Conservation (phyloP, 2,329 filamentous ascomycete genomes). For the Colletotrichum falcatum region DNA sequence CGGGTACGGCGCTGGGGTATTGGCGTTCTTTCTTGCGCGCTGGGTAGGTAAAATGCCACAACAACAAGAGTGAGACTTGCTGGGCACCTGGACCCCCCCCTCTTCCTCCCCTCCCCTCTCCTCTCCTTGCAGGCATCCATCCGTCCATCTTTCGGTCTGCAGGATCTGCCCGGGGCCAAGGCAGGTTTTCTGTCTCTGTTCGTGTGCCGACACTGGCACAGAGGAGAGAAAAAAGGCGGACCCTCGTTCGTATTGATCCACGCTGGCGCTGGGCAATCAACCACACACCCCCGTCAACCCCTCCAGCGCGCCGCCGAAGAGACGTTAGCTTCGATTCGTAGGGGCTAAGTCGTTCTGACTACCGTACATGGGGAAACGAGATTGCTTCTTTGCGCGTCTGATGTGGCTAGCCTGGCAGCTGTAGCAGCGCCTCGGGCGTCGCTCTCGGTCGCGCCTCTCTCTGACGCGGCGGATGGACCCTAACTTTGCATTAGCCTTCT, state of each 20-base stretch:
- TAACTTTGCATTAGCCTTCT: neutral
- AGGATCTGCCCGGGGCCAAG: slow-evolving; percentile 31
- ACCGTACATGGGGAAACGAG: neutral
- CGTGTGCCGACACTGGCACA: slow-evolving; percentile 34
- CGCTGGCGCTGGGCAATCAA: slow-evolving; percentile 35
- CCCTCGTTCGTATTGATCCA: slow-evolving; percentile 40
- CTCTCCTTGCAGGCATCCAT: slow-evolving; percentile 18
- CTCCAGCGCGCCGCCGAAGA: slow-evolving; percentile 19
- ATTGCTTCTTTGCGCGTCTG: slow-evolving; percentile 6
- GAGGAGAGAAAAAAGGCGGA: slow-evolving; percentile 25
- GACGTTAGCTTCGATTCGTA: slow-evolving; percentile 15
- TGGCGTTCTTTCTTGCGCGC: neutral
- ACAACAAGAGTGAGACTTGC: neutral
- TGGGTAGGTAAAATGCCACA: neutral
- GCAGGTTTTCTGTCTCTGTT: slow-evolving; percentile 32
- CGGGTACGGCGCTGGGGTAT: neutral
- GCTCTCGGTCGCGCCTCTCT: slow-evolving; percentile 5
- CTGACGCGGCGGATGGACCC: neutral
- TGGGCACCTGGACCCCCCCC: neutral
- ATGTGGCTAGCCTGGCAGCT: slow-evolving; percentile 4
- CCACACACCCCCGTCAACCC: slow-evolving; percentile 17
- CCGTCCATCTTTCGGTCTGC: slow-evolving; percentile 18
- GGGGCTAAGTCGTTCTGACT: neutral
- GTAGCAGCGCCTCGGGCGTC: slow-evolving; percentile 11
- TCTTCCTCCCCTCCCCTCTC: neutral